Evolutionary conservation across 345 rosid genomes (phyloP), one percentile per base, ranked within the genome.

Genomic region (Citrus inodora): DNA sequence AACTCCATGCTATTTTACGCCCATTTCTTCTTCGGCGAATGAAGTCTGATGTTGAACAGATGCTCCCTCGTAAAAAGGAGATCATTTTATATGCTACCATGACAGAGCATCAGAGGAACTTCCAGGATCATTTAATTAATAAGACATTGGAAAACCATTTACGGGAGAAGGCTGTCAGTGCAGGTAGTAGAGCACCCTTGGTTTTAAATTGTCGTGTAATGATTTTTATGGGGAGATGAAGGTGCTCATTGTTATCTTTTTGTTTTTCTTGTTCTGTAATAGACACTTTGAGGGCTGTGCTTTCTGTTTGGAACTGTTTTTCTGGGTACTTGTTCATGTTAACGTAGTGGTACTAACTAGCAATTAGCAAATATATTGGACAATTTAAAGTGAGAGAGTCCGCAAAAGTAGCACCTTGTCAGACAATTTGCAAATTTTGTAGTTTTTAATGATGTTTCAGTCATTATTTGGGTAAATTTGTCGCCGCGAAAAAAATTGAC

Each of bases 11-110:
- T 73, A 96, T 96, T 74, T 83, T 96, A 79, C 97, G 97, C 19
- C 99, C 99, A 11, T 96, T 96, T 86, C 94, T 96, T 82, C 95
- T 96, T 60, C 90, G 98, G 69, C 87, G 99, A 83, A 82, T 96
- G 97, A 96, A 96, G 77, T 68, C 91, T 87, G 99, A 96, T 70
- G 99, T 96, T 56, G 99, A 96, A 87, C 90, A 80, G 84, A 83
- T 79, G 83, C 99, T 96, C 63, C 99, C 98, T 42, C 88, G 90
- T 5, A 96, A 96, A 80, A 96, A 96, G 76, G 99, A 96, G 89
- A 94, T 96, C 40, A 90, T 96, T 77, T 30, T 96, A 48, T 96
- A 96, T 82, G 98, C 99, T 77, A 87, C 93, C 35, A 59, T 96
- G 92, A 89, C 99, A 35, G 94, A 84, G 66, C 85, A 92, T 84